Conservation (phyloP, 2,329 filamentous ascomycete species). For the Penicillium psychrosexuale region DNA sequence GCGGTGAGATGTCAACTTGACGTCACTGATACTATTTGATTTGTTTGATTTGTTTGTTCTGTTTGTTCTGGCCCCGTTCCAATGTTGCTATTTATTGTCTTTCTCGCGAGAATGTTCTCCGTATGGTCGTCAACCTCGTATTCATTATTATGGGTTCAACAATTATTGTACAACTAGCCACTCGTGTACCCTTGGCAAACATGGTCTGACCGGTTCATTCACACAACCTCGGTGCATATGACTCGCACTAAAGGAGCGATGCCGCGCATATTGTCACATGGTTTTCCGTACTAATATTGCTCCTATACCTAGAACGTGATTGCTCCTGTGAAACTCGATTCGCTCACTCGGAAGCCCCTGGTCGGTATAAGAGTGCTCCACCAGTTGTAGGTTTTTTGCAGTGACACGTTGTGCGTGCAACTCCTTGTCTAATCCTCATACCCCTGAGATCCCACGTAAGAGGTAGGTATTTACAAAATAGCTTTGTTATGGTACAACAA, state of each 20-base stretch:
- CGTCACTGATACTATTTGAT: not conserved
- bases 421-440: constrained; percentile 57
- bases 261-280: constrained; percentile 30
- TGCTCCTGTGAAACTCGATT: constrained; percentile 41
- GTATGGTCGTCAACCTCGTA: not conserved
- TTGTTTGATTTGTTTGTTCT: not conserved
- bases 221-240: constrained; percentile 45
- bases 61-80: not conserved
- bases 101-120: not conserved
- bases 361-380: constrained; percentile 46
- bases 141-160: not conserved
- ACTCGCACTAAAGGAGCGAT: constrained; percentile 49
- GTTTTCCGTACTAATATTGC: constrained; percentile 19
- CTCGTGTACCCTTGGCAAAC: constrained; percentile 44
- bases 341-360: constrained; percentile 45
- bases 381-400: not conserved
- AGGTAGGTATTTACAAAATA: constrained; percentile 35
- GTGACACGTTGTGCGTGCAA: constrained; percentile 50
- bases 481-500: constrained; percentile 31
- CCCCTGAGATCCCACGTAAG: constrained; percentile 54
- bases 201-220: constrained; percentile 46
- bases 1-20: not conserved
- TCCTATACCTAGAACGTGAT: too few species aligned
- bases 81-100: too few species aligned
- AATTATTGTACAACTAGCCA: constrained; percentile 40